Base-by-base conservation (phyloP, 108 stramenopile species). In the Ochromonas danica region DNA sequence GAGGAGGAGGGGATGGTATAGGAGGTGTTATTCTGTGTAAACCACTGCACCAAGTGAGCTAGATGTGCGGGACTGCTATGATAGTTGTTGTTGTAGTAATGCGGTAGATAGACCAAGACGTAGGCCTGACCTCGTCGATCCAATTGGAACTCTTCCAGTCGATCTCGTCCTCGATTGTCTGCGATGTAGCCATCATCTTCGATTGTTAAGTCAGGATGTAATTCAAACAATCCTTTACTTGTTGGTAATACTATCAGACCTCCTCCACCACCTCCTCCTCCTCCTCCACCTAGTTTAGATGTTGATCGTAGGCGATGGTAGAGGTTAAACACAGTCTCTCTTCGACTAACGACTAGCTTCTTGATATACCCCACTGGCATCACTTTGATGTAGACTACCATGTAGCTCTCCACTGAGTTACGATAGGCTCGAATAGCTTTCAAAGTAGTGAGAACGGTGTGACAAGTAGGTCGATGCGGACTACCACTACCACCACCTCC, bases 111-210 rank as follows among this genome's bases (percentile, higher is more conserved):
- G n/a, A n/a, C n/a, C n/a, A n/a, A n/a, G n/a, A n/a, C n/a, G n/a
- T n/a, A n/a, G n/a, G n/a, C n/a, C n/a, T n/a, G n/a, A n/a, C n/a
- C n/a, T n/a, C n/a, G n/a, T n/a, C n/a, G n/a, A n/a, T n/a, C n/a
- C n/a, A n/a, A n/a, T n/a, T n/a, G n/a, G n/a, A n/a, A n/a, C n/a
- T n/a, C n/a, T n/a, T n/a, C n/a, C n/a, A 67, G 25, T 36, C 14
- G 63, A 67, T 67, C 63, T 35, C 35, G 6, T 6, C 63, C 63
- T 28, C 63, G 17, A 36, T 67, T 31, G 63, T 67, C 63, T 36
- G 63, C 30, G 6, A 67, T 31, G 3, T 31, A 6, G 14, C 3
- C 6, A 10, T 67, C 63, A 67, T 22, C 6, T 33, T 67, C 63
- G 10, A 6, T 3, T 6, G 31, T 36, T 28, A 67, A 14, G 3